Base-by-base conservation (phyloP, 2,329 filamentous ascomycete species). In the Mariannaea elegans region DNA sequence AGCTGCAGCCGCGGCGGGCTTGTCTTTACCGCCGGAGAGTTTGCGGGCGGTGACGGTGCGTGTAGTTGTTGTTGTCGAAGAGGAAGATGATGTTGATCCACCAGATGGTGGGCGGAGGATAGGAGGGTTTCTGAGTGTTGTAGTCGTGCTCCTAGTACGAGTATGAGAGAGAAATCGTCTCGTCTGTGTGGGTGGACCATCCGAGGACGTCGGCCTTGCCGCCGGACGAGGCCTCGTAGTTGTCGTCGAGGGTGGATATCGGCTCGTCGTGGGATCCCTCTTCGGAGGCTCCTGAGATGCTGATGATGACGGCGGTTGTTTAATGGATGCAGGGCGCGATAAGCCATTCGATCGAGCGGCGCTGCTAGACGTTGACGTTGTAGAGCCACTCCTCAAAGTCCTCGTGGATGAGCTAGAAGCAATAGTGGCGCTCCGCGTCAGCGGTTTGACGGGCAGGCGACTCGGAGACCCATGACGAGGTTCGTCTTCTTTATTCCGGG, bases 391-490 rank as follows among this genome's bases (percentile, higher is more conserved):
- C 32, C 69, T 61, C 31, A 66, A 24, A 48, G 61, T 56, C 50
- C 65, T 63, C 32, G 67, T 62, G 19, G 67, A 62, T 12, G 24
- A 27, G 24, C 24, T 27, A 9, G 24, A 64, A n/a, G 66, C 67
- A 7, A 72, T 63, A 10, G 76, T 75, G 36, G 72, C 65, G 18
- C 73, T 73, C 38, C 77, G 72, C 21, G 75, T 71, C 47, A 70
- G 64, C 29, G 80, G 81, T 67, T 82, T 84, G 65, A 81, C 71
- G 36, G 82, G 82, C 29, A 85, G 74, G 36, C 82, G 78, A 67
- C 80, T 85, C 2, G 83, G 82, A 9, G 83, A 85, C 16, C 65
- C 69, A 65, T 72, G 79, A 56, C 78, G 75, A 23, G 70, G 56
- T 36, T 73, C 71, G 61, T 51, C 61, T 41, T 55, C 66, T 49